Base-by-base conservation (phyloP, 805 yeast genomes). In the Sugiyamaella floridensis region DNA sequence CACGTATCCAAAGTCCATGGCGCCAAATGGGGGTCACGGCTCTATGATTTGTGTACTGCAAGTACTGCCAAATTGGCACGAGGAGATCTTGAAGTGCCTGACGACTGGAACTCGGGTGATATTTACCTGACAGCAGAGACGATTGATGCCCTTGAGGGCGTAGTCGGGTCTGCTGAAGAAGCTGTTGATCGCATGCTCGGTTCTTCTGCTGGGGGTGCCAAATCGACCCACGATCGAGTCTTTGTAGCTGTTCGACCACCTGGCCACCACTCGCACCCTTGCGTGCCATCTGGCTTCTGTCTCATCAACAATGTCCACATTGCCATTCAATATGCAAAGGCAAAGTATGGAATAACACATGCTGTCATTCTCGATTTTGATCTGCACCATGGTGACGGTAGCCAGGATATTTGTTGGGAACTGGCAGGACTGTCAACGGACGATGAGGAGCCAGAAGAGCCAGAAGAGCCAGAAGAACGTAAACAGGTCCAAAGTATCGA, bases 311-410 rank as follows among this genome's bases (percentile, higher is more conserved):
- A 87, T 62, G 95, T 84, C 0, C 95, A 87, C 55, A 80, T 88
- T 34, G 88, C 85, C 1, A 80, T 85, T 22, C 90, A 86, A 61
- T 87, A 87, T 63, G 95, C 95, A 0, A 76, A 73, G 50, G 77
- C 72, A 43, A 65, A 72, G 7, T 79, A 84, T 60, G 80, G 74
- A 1, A 81, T 87, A 2, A 83, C 92, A 0, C 95, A 87, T 69
- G 89, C 89, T 15, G 89, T 85, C 0, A 84, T 87, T 16, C 68
- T 87, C 29, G 96, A 87, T 66, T 83, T 88, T 56, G 96, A 87
- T 66, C 72, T 87, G 43, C 96, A 87, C 63, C 96, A 87, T 63
- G 96, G 95, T 15, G 96, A 87, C 67, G 96, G 96, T 12, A 78
- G 87, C 6, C 95, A 88, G 61, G 95, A 87, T 65, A 83, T 87